Evolutionary conservation across 2,329 filamentous ascomycete species (phyloP).

Genomic region (Aureobasidium sp.): DNA sequence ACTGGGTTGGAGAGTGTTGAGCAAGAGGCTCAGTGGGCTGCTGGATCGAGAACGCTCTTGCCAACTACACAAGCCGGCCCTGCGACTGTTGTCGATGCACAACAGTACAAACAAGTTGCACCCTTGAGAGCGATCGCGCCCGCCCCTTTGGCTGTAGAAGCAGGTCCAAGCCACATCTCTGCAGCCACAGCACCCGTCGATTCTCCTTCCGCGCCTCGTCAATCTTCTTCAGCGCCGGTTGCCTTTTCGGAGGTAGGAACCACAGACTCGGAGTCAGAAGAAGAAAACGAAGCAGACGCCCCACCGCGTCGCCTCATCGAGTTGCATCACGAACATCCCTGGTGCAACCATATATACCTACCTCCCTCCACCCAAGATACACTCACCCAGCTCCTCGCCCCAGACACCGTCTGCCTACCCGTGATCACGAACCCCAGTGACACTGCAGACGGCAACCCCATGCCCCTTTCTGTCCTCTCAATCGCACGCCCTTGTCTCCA

Average conservation of each 20-base stretch:
- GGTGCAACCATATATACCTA: conserved; percentile 8
- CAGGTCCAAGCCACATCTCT: neutral
- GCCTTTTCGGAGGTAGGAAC: neutral
- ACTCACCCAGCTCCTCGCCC: neutral
- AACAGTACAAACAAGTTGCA: too few species aligned
- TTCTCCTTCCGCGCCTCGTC: neutral
- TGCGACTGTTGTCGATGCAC: neutral
- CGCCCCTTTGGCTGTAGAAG: neutral
- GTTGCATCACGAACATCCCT: neutral
- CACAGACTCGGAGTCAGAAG: neutral
- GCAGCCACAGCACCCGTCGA: neutral
- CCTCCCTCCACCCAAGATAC: neutral
- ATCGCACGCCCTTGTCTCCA: neutral
- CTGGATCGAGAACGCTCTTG: neutral
- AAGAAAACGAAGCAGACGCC: neutral
- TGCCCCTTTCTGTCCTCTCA: neutral
- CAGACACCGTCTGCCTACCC: neutral
- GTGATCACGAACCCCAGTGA: neutral
- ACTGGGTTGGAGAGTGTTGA: neutral
- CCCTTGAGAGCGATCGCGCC: neutral
- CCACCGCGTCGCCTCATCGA: neutral
- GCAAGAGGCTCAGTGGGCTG: neutral
- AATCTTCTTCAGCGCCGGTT: neutral
- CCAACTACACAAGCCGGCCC: neutral
- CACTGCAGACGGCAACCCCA: neutral